phyloP scores from a whole-genome alignment of 345 rosid species.

The Pugionium dolabratum region DNA sequence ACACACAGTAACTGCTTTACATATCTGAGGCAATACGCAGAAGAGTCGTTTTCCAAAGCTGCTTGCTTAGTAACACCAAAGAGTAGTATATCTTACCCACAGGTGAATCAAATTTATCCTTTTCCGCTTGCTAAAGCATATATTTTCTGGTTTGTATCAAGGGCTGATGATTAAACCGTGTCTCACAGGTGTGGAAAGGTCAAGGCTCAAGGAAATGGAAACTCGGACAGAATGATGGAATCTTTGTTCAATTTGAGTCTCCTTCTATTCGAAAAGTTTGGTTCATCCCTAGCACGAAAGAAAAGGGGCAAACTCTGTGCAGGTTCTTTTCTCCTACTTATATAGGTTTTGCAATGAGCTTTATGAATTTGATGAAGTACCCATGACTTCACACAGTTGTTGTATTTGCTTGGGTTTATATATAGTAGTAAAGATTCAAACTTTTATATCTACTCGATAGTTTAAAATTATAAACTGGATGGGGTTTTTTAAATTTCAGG shows the following conservation, averaged over 20 bases:
- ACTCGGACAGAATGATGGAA: constrained; percentile 86
- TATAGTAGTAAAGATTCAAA: background rate
- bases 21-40: constrained; percentile 86
- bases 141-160: constrained; percentile 13
- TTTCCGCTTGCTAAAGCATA: background rate
- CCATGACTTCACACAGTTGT: constrained; percentile 5
- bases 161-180: background rate
- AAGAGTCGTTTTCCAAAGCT: constrained; percentile 75
- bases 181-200: constrained; percentile 91
- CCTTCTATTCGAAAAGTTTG: constrained; percentile 69
- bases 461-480: background rate
- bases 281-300: constrained; percentile 81
- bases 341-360: constrained; percentile 3
- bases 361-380: constrained; percentile 12
- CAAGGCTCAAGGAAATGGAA: constrained; percentile 99
- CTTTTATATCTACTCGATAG: background rate
- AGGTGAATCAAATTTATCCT: constrained; percentile 49
- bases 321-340: constrained; percentile 47
- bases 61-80: constrained; percentile 87
- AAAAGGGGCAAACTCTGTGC: constrained; percentile 84
- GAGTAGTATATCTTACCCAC: constrained; percentile 87
- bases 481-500: constrained; percentile 47
- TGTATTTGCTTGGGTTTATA: background rate
- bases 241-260: constrained; percentile 90
- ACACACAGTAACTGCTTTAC: constrained; percentile 81